phyloP scores from a whole-genome alignment of 768 basidiomycete genomes.

The Termitomyces sp. region DNA sequence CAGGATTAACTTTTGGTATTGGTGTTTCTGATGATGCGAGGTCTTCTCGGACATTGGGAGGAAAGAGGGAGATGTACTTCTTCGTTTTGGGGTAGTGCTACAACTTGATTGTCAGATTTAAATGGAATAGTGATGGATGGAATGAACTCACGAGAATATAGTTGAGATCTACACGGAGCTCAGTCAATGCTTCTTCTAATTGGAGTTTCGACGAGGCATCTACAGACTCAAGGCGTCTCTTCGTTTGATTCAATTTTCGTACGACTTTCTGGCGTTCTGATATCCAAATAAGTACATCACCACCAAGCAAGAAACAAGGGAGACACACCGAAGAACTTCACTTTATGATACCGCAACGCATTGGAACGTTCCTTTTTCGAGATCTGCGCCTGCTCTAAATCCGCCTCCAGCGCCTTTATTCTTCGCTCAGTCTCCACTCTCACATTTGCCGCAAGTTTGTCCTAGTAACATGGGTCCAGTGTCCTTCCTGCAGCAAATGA shows the following conservation, averaged over 20 bases:
- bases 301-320: background rate
- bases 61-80: slow-evolving; percentile 91
- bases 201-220: slow-evolving; percentile 33
- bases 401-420: slow-evolving; percentile 68
- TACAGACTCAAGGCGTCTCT: slow-evolving; percentile 42
- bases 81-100: slow-evolving; percentile 82
- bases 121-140: background rate
- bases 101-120: background rate
- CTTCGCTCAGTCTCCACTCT: slow-evolving; percentile 79
- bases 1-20: slow-evolving; percentile 37
- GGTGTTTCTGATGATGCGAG: slow-evolving; percentile 22
- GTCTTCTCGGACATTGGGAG: slow-evolving; percentile 54
- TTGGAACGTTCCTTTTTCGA: slow-evolving; percentile 68
- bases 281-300: background rate
- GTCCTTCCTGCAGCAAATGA: background rate
- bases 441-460: slow-evolving; percentile 81
- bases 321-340: slow-evolving; percentile 88
- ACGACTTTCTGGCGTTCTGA: slow-evolving; percentile 85
- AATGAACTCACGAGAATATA: slow-evolving; percentile 67
- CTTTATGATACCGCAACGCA: slow-evolving; percentile 79
- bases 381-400: slow-evolving; percentile 61
- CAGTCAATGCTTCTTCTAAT: slow-evolving; percentile 46
- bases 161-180: slow-evolving; percentile 83
- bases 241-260: slow-evolving; percentile 71
- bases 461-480: slow-evolving; percentile 33